These are phyloP conservation scores for Coriaria nepalensis DNA, from an alignment of 306 rosid genomes.

Conservation along the genomic window DNA sequence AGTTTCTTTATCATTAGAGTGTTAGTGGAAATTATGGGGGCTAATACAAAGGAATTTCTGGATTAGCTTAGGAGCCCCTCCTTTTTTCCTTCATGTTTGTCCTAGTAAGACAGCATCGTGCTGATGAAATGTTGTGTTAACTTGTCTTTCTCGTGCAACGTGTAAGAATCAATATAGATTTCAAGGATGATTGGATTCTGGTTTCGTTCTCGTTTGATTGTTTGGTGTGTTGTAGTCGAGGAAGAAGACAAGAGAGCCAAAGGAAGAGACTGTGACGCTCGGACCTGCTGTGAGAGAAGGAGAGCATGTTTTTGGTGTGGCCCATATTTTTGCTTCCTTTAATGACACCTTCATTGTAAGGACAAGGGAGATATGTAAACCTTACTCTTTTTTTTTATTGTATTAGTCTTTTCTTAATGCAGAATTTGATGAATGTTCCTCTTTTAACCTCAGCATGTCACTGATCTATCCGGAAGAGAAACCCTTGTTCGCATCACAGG, in stretches of 20 bases:
- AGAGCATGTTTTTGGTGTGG: constrained; percentile 57
- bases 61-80: too few relatives aligned
- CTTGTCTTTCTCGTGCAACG: too few relatives aligned
- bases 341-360: constrained; percentile 64
- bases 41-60: too few relatives aligned
- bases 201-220: not conserved
- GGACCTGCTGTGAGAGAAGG: constrained; percentile 68
- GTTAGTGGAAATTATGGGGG: too few relatives aligned
- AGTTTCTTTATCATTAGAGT: too few relatives aligned
- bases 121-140: too few relatives aligned
- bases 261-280: constrained; percentile 55
- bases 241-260: constrained; percentile 64
- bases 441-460: constrained; percentile 37
- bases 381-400: not conserved
- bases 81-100: too few relatives aligned
- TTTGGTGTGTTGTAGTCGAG: constrained; percentile 22
- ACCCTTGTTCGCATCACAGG: constrained; percentile 61
- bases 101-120: too few relatives aligned
- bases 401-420: not conserved
- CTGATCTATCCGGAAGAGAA: constrained; percentile 57
- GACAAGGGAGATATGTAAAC: not conserved
- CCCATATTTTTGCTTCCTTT: constrained; percentile 59
- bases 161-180: not conserved
- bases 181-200: not conserved
- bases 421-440: too few relatives aligned